Evolutionary conservation across 257 asterid species (phyloP).

Genomic region (Nicotiana noctiflora): DNA sequence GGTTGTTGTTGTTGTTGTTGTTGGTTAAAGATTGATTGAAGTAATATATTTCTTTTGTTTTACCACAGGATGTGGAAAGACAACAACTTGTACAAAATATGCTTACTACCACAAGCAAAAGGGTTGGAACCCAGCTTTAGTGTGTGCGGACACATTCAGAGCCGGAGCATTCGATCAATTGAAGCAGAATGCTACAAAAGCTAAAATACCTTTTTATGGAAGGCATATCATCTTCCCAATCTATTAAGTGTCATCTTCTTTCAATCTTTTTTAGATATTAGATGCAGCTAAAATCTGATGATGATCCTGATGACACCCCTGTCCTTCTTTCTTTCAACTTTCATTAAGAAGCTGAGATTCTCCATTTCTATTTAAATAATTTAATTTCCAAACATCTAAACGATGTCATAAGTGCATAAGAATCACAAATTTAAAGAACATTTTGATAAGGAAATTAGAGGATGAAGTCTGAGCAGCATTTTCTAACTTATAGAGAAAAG

Average conservation of each 20-base stretch:
- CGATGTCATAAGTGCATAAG: neutral
- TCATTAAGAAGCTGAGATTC: neutral
- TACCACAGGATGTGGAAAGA: slow-evolving; percentile 71
- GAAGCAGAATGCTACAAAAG: slow-evolving; percentile 97
- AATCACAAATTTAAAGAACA: neutral
- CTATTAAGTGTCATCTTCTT: neutral
- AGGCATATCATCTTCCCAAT: slow-evolving; percentile 31
- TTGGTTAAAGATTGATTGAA: no score
- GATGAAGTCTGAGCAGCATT: neutral
- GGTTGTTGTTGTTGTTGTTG: no score
- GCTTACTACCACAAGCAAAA: slow-evolving; percentile 84
- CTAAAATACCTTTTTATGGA: slow-evolving; percentile 90
- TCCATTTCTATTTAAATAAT: neutral
- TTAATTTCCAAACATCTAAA: neutral
- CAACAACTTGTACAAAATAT: slow-evolving; percentile 83
- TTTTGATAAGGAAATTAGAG: neutral
- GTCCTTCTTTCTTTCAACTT: neutral
- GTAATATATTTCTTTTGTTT: no score
- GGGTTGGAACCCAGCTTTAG: slow-evolving; percentile 90
- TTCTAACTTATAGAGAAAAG: neutral
- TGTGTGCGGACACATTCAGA: slow-evolving; percentile 92
- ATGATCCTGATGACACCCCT: neutral
- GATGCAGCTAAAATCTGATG: neutral
- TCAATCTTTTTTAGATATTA: neutral
- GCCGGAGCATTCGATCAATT: slow-evolving; percentile 97